Evolutionary conservation across 805 yeast genomes (phyloP).

Genomic region (Candida berthetii): DNA sequence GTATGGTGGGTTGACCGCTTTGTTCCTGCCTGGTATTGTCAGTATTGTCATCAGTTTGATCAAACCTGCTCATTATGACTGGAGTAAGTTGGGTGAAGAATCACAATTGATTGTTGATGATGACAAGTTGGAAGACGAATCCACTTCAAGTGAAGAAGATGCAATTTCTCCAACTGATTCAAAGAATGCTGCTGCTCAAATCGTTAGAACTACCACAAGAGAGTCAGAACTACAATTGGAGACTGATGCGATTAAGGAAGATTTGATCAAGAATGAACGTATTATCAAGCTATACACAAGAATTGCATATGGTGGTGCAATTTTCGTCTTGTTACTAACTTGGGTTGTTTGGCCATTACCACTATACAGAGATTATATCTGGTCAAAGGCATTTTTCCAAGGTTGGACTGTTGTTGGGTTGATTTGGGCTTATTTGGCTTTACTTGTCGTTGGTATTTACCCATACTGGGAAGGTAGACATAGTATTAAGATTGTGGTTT

Average conservation of each 20-base stretch:
- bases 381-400: constrained; percentile 27
- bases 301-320: constrained; percentile 22
- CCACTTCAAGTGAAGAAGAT: not conserved
- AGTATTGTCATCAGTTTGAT: constrained; percentile 22
- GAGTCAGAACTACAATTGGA: not conserved
- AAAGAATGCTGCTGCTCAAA: not conserved
- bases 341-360: constrained; percentile 36
- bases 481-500: constrained; percentile 15
- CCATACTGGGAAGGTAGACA: constrained; percentile 30
- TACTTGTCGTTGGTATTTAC: constrained; percentile 25
- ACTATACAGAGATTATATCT: constrained; percentile 33
- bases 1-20: constrained; percentile 27
- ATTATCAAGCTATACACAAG: constrained; percentile 14
- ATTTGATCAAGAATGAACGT: constrained; percentile 2
- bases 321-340: constrained; percentile 22
- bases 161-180: not conserved
- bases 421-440: constrained; percentile 31
- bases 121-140: not conserved
- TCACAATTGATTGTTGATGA: constrained; percentile 5
- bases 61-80: constrained; percentile 25
- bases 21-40: constrained; percentile 26
- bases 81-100: constrained; percentile 19
- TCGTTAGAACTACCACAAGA: constrained; percentile 1
- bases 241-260: constrained; percentile 1
- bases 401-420: constrained; percentile 32